Percentiles rank a stretch among this genome's conserved stretches.
Conservation (phyloP, 768 basidiomycete species). For the Crucibulum laeve region DNA sequence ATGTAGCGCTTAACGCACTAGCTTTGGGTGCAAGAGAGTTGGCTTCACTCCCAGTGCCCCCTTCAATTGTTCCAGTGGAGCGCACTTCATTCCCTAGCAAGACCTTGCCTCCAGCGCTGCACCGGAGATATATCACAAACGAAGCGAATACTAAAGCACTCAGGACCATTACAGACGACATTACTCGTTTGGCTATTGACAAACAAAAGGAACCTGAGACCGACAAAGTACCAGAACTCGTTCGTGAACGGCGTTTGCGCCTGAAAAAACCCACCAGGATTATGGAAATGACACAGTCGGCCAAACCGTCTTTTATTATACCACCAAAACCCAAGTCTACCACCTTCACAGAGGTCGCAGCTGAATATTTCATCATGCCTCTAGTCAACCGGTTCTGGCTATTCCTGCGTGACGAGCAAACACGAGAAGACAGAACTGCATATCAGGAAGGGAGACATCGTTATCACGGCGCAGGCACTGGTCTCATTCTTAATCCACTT, state of each 20-base stretch:
- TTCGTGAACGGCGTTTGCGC: constrained; percentile 72
- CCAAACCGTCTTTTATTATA: constrained; percentile 3
- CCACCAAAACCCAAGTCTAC: constrained; percentile 13
- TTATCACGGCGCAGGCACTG: constrained; percentile 75
- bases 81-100: constrained; percentile 75
- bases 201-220: constrained; percentile 50
- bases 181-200: constrained; percentile 61
- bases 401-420: constrained; percentile 84
- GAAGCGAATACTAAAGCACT: constrained; percentile 39
- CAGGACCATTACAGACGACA: constrained; percentile 54
- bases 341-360: constrained; percentile 69
- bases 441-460: constrained; percentile 46
- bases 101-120: constrained; percentile 65
- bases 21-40: constrained; percentile 85
- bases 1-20: constrained; percentile 79
- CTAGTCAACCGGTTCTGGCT: constrained; percentile 92
- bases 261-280: constrained; percentile 48
- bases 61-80: constrained; percentile 21
- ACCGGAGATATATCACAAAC: constrained; percentile 56
- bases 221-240: constrained; percentile 54
- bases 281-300: constrained; percentile 30
- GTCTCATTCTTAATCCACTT: constrained; percentile 75
- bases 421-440: constrained; percentile 67
- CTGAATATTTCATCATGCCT: constrained; percentile 85
- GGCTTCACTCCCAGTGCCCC: constrained; percentile 40